Percentiles rank a stretch among this genome's conserved stretches.
phyloP scores from a whole-genome alignment of 2,329 filamentous ascomycete species.

The Fusarium avenaceum region DNA sequence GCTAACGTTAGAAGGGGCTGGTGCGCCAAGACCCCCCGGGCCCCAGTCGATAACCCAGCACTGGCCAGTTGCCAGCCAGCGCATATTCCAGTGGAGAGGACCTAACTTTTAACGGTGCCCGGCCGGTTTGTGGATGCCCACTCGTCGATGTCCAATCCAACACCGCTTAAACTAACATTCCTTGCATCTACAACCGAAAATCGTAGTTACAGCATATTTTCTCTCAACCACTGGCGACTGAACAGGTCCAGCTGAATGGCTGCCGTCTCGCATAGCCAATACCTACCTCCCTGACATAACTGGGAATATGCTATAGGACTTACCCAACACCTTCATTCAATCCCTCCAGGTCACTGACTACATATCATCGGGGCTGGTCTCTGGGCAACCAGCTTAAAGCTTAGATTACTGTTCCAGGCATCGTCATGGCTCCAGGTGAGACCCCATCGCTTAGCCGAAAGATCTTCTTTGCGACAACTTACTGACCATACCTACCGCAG shows the following conservation, averaged over 20 bases:
- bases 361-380: slow-evolving; percentile 35
- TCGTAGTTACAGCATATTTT: slow-evolving; percentile 28
- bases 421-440: slow-evolving; percentile 50
- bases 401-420: slow-evolving; percentile 29
- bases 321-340: slow-evolving; percentile 14
- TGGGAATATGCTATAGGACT: slow-evolving; percentile 42
- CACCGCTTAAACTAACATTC: slow-evolving; percentile 29
- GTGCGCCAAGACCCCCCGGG: slow-evolving; percentile 12
- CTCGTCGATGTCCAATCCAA: slow-evolving; percentile 22
- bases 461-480: slow-evolving; percentile 6
- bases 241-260: slow-evolving; percentile 39
- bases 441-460: slow-evolving; percentile 1
- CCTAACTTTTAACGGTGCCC: slow-evolving; percentile 10
- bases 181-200: slow-evolving; percentile 39
- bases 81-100: slow-evolving; percentile 5
- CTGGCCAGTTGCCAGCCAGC: slow-evolving; percentile 3
- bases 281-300: slow-evolving; percentile 32
- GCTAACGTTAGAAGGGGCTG: slow-evolving; percentile 5
- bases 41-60: slow-evolving; percentile 8
- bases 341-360: slow-evolving; percentile 33
- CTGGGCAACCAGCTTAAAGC: slow-evolving; percentile 28
- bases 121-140: slow-evolving; percentile 22
- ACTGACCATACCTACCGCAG: slow-evolving; percentile 36
- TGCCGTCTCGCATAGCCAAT: slow-evolving; percentile 26
- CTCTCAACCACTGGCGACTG: slow-evolving; percentile 8